Base-by-base conservation (phyloP, 176 grass and related monocot genomes). In the Cenchrus purpureus region DNA sequence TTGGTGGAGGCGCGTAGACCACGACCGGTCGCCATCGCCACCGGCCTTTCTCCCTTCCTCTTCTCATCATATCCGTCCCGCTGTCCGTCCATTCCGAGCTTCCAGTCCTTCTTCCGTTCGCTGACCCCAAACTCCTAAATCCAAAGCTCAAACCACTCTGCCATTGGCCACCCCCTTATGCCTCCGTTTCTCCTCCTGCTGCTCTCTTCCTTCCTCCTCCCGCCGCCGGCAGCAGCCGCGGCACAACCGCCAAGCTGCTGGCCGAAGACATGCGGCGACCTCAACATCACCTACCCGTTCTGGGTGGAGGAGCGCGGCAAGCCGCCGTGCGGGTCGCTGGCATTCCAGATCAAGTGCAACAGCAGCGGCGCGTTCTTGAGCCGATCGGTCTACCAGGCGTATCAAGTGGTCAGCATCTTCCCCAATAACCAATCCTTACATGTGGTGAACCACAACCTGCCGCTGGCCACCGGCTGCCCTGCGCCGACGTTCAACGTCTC, bases 321-420 rank as follows among this genome's bases (percentile, higher is more conserved):
- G 6, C 48, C 48, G 37, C 9, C 55, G 17, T 90, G 88, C 83
- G 88, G 88, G 0, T 13, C 80, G 2, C 74, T 52, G 61, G 10
- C 79, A 0, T 90, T 83, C 74, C 20, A 61, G 89, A 60, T 87
- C 84, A 44, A 32, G 0, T 90, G 89, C 80, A 84, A 55, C 68
- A 4, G 4, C 32, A 22, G 0, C 59, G 14, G 32, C 2, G 68
- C 84, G 0, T 79, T 74, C 68, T 43, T 90, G 8, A 2, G 0
- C 5, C 3, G 0, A n/a, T 68, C 74, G 40, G 0, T 61, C 0
- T 0, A 0, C 0, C 58, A 48, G 15, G 0, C 9, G 0, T 90
- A 90, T 2, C 59, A 61, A 15, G 80, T 90, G 0, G 19, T 34
- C 1, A 0, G 0, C 4, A 62, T 87, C 52, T 87, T 83, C 80